Evolutionary conservation across 1,139 yeast genomes (phyloP).

Genomic region (Geotrichum reessii): DNA sequence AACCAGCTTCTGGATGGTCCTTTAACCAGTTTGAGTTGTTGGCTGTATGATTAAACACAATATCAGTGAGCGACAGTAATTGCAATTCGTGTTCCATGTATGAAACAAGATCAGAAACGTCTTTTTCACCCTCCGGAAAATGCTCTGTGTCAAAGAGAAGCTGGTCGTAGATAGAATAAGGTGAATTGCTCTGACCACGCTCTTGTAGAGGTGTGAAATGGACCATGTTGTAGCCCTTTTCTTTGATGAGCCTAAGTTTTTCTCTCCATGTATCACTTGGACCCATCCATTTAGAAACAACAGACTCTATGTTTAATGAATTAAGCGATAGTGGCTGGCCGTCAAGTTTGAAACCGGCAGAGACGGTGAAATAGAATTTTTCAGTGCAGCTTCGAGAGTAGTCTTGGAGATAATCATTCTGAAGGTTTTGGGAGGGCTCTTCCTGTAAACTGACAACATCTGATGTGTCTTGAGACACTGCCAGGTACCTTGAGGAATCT

Average conservation of each 20-base stretch:
- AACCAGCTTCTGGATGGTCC: conserved; percentile 87
- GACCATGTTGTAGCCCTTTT: conserved; percentile 87
- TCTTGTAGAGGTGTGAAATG: conserved; percentile 92
- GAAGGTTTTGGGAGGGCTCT: conserved; percentile 11
- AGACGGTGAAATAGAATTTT: conserved; percentile 69
- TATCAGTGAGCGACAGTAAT: conserved; percentile 77
- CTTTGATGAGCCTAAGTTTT: conserved; percentile 53
- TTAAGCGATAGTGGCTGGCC: conserved; percentile 62
- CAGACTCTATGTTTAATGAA: conserved; percentile 76
- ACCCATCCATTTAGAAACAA: conserved; percentile 91
- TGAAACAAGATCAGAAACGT: conserved; percentile 45
- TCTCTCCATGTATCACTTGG: conserved; percentile 56
- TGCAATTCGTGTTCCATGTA: conserved; percentile 52
- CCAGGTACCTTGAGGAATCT: background rate
- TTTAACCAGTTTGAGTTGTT: conserved; percentile 79
- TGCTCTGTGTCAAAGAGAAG: conserved; percentile 62
- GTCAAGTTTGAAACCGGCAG: conserved; percentile 62
- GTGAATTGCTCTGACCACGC: conserved; percentile 85
- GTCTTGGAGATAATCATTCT: conserved; percentile 6
- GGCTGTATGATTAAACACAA: conserved; percentile 94
- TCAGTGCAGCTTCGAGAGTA: conserved; percentile 39
- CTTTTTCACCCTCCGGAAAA: conserved; percentile 47
- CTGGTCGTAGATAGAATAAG: conserved; percentile 88
- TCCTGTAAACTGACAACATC: conserved; percentile 16
- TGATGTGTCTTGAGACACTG: conserved; percentile 6